Evolutionary conservation across 306 rosid species (phyloP), one percentile per base, ranked within the genome.

Genomic region (Quercus glauca): DNA sequence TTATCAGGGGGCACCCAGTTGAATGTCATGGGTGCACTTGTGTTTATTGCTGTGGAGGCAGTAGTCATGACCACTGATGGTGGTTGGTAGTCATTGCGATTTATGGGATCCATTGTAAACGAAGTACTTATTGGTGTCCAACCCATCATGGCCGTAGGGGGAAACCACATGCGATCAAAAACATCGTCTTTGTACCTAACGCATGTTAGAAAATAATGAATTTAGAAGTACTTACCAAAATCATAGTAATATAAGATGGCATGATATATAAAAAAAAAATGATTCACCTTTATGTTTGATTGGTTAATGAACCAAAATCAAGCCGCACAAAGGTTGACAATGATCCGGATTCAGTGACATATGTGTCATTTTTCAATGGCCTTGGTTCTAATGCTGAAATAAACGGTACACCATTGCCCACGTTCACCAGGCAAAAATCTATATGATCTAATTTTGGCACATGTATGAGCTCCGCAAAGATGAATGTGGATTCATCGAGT

Each of bases 381-480:
- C 90, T 83, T 11, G 87, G 76, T 75, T 87, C 89, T 70, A 89
- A 56, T 21, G 85, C 78, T 20, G 93, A 87, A 43, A 89, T 61
- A 72, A 89, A 85, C 1, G 89, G 91, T 49, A 76, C 79, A 10
- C 89, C 90, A 18, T 28, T 63, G 3, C 88, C 89, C 1, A 74
- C 81, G 76, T 87, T 85, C 45, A 83, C 89, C 3, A 89, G 75
- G 77, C 93, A 89, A 3, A 76, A 53, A 31, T 69, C 31, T 15
- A 90, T 41, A 20, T 79, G 73, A 53, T 86, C 43, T 11, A 35
- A 33, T 7, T 74, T 23, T 13, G 88, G 87, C 3, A 67, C 20
- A 63, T 92, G 80, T 18, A 90, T 79, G n/a, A 87, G 49, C 35
- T 89, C 97, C 4, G 3, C 56, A 69, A 26, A 1, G 4, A 0